These are phyloP conservation scores for Pythium dissimile DNA, from an alignment of 352 stramenopile species.

Conservation along the genomic window DNA sequence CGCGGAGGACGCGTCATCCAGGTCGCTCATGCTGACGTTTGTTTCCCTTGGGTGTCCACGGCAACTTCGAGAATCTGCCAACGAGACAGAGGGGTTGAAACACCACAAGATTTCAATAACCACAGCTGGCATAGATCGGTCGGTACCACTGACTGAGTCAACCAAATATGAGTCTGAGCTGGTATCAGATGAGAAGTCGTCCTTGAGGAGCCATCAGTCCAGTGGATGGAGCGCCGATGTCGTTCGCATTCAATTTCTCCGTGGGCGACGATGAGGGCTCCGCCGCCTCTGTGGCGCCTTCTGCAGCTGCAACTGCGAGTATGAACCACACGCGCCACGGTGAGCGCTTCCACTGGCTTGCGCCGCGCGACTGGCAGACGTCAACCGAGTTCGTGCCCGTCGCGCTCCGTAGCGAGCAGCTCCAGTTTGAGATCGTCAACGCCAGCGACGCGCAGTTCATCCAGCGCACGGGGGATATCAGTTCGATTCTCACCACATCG, in stretches of 20 bases:
- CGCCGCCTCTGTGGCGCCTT: background rate
- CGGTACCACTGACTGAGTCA: background rate
- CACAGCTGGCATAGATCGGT: background rate
- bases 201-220: background rate
- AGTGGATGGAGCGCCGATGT: no score
- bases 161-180: slow-evolving; percentile 4
- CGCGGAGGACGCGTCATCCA: background rate
- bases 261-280: slow-evolving; percentile 19
- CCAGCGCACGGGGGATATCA: slow-evolving; percentile 52
- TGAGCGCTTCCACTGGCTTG: slow-evolving; percentile 47
- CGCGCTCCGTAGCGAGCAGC: slow-evolving; percentile 18
- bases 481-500: slow-evolving; percentile 62
- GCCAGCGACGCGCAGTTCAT: slow-evolving; percentile 49
- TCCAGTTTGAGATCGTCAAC: slow-evolving; percentile 64
- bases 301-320: background rate
- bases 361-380: background rate
- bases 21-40: background rate
- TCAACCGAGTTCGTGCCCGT: slow-evolving; percentile 30
- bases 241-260: slow-evolving; percentile 74
- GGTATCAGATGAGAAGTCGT: background rate
- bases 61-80: slow-evolving; percentile 19
- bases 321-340: slow-evolving; percentile 36
- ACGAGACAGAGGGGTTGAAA: background rate
- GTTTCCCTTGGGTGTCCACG: background rate
- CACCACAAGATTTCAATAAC: slow-evolving; percentile 2